Conservation (phyloP, 2,329 filamentous ascomycete species). For the Exophiala dermatitidis region DNA sequence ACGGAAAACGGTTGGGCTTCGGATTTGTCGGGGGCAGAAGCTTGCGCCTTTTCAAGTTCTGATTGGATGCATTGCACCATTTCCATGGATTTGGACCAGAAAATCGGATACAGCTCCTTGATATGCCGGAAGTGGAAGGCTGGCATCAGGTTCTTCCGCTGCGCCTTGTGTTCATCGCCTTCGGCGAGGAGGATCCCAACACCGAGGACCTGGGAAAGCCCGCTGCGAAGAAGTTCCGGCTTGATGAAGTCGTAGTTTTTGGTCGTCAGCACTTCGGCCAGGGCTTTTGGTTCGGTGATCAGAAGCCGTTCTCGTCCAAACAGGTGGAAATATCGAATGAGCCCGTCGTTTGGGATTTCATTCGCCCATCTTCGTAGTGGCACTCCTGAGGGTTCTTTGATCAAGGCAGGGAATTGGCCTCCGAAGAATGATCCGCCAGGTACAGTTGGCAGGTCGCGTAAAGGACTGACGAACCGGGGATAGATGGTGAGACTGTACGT, state of each 20-base stretch:
- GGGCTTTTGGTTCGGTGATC: constrained; percentile 54
- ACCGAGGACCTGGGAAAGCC: constrained; percentile 35
- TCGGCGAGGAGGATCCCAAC: constrained; percentile 62
- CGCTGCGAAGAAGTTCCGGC: constrained; percentile 43
- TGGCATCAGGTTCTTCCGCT: constrained; percentile 71
- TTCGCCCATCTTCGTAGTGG: constrained; percentile 46
- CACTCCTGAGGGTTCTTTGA: constrained; percentile 36
- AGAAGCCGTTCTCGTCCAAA: constrained; percentile 59
- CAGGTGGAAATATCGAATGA: constrained; percentile 59
- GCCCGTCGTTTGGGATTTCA: constrained; percentile 57
- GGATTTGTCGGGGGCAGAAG: too few species aligned
- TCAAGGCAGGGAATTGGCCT: constrained; percentile 39
- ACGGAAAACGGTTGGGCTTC: constrained; percentile 44
- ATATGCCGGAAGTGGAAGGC: constrained; percentile 81
- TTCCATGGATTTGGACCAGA: constrained; percentile 71
- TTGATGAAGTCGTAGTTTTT: constrained; percentile 66
- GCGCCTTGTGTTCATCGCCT: constrained; percentile 77
- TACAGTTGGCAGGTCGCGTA: constrained; percentile 52
- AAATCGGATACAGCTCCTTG: constrained; percentile 74
- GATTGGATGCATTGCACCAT: constrained; percentile 55
- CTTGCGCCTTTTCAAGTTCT: constrained; percentile 28
- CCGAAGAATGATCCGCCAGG: constrained; percentile 40
- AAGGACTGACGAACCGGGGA: constrained; percentile 51
- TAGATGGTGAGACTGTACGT: constrained; percentile 45
- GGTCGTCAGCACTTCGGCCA: constrained; percentile 63